Evolutionary conservation across 140 eudicot species (phyloP).

Genomic region (Flaveria floridana): DNA sequence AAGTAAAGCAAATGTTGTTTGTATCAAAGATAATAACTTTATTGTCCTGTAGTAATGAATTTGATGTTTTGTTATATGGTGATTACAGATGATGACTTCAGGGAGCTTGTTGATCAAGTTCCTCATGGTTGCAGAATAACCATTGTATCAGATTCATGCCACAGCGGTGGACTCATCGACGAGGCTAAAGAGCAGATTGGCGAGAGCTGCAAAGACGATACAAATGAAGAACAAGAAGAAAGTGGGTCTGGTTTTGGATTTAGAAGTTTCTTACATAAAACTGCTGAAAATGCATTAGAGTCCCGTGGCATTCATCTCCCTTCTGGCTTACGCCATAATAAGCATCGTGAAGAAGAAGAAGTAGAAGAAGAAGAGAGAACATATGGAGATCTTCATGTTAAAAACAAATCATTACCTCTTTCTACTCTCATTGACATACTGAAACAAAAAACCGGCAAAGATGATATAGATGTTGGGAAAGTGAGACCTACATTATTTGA

Average conservation of each 20-base stretch:
- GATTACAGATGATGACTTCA: constrained; percentile 80
- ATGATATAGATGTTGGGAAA: constrained; percentile 84
- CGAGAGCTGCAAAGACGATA: constrained; percentile 50
- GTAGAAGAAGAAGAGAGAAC: constrained; percentile 33
- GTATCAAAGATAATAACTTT: not conserved
- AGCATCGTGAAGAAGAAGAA: constrained; percentile 37
- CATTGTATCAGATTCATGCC: constrained; percentile 93
- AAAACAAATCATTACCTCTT: constrained; percentile 74
- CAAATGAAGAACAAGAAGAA: constrained; percentile 25
- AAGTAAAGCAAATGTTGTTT: not conserved
- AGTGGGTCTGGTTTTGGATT: constrained; percentile 57
- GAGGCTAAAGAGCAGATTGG: constrained; percentile 92
- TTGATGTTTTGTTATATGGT: constrained; percentile 14
- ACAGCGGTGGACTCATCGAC: constrained; percentile 91
- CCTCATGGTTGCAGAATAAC: constrained; percentile 85
- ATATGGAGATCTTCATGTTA: constrained; percentile 38
- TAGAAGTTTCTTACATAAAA: constrained; percentile 55
- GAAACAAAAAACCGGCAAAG: constrained; percentile 90
- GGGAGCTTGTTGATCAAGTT: constrained; percentile 76
- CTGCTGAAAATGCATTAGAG: constrained; percentile 58
- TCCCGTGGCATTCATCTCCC: constrained; percentile 85
- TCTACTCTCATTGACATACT: constrained; percentile 81
- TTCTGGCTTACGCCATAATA: constrained; percentile 46
- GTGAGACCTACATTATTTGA: constrained; percentile 86
- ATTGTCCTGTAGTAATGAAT: constrained; percentile 9